These are phyloP conservation scores for Phytopythium chamaehyphon DNA, from an alignment of 352 stramenopile species.

Conservation along the genomic window DNA sequence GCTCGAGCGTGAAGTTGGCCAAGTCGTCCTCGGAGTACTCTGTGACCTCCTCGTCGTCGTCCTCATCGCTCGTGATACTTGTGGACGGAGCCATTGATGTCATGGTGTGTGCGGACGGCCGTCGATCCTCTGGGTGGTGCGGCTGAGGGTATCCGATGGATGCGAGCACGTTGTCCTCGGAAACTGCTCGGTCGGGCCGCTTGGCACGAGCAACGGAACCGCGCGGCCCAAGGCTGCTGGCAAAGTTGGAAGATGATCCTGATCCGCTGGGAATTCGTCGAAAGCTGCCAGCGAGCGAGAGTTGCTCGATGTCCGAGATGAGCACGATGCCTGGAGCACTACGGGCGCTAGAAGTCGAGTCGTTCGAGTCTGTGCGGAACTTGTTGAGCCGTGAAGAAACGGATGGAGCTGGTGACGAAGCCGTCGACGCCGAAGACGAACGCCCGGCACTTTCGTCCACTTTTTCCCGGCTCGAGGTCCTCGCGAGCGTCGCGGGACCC, in stretches of 20 bases:
- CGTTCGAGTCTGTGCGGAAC: slow-evolving; percentile 35
- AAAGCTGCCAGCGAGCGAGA: slow-evolving; percentile 60
- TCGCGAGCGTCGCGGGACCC: slow-evolving; percentile 2
- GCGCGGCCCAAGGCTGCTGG: slow-evolving; percentile 13
- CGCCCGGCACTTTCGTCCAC: background rate
- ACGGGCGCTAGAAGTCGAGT: slow-evolving; percentile 27
- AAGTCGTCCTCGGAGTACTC: slow-evolving; percentile 55
- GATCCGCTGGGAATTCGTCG: slow-evolving; percentile 17
- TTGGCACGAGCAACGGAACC: slow-evolving; percentile 16
- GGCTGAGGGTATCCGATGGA: background rate
- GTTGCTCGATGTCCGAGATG: slow-evolving; percentile 56
- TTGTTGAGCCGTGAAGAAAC: slow-evolving; percentile 26
- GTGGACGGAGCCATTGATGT: slow-evolving; percentile 2
- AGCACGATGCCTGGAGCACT: slow-evolving; percentile 52
- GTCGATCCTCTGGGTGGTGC: too few relatives aligned
- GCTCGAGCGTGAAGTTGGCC: slow-evolving; percentile 71
- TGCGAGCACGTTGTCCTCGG: slow-evolving; percentile 47
- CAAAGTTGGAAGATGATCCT: slow-evolving; percentile 10
- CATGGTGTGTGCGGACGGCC: too few relatives aligned
- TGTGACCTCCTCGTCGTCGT: slow-evolving; percentile 33
- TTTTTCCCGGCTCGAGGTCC: background rate
- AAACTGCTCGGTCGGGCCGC: slow-evolving; percentile 43
- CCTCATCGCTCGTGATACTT: slow-evolving; percentile 27
- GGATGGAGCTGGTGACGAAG: slow-evolving; percentile 1
- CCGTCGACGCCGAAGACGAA: background rate